Evolutionary conservation across 2,329 filamentous ascomycete species (phyloP).

Genomic region (Fusarium piperis): DNA sequence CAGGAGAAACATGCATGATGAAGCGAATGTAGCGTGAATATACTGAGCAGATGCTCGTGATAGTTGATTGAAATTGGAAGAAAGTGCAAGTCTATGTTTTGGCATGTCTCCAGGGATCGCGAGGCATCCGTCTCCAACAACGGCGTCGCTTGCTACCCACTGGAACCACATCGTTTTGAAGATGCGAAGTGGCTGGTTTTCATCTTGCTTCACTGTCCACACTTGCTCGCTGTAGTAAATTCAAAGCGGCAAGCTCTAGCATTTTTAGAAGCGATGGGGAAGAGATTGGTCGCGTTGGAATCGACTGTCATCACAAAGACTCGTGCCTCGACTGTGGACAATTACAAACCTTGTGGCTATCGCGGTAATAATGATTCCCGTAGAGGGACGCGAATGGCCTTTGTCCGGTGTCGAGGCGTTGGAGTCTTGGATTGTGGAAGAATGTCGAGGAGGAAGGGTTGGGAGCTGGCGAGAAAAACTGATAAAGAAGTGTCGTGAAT

Average conservation of each 20-base stretch:
- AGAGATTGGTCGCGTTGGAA: background rate
- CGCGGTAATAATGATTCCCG: slow-evolving; percentile 18
- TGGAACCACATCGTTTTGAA: slow-evolving; percentile 42
- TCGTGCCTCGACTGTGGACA: background rate
- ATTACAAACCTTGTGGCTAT: slow-evolving; percentile 32
- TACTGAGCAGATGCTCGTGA: background rate
- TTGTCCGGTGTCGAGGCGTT: background rate
- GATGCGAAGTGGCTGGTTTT: slow-evolving; percentile 49
- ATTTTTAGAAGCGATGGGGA: slow-evolving; percentile 65
- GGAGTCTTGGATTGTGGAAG: slow-evolving; percentile 3
- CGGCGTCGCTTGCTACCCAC: slow-evolving; percentile 44
- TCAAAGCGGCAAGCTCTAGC: slow-evolving; percentile 73
- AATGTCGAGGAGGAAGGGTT: background rate
- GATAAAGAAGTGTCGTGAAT: slow-evolving; percentile 1
- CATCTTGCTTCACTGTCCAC: slow-evolving; percentile 76
- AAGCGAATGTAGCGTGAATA: background rate
- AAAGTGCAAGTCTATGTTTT: background rate
- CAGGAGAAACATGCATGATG: background rate
- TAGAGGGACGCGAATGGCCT: slow-evolving; percentile 4
- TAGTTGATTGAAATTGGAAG: background rate
- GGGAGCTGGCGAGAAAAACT: slow-evolving; percentile 16
- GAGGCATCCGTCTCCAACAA: slow-evolving; percentile 42
- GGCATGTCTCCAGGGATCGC: slow-evolving; percentile 51
- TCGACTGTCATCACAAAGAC: background rate
- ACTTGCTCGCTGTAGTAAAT: slow-evolving; percentile 67